Base-by-base conservation (phyloP, 768 basidiomycete genomes). In the Kwoniella bestiolae region DNA sequence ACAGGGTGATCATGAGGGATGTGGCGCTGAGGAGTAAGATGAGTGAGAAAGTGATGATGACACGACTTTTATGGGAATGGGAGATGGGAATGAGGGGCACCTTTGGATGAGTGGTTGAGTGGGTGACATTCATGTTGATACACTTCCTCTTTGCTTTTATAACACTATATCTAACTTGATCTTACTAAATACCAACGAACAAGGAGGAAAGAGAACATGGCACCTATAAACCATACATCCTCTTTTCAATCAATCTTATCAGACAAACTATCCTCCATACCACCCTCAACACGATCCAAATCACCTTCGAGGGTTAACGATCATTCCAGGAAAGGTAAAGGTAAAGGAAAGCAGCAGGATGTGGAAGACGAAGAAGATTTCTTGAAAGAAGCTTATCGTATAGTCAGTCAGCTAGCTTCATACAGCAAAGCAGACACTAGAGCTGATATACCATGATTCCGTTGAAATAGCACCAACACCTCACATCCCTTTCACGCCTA, bases 401-500 rank as follows among this genome's bases (percentile, higher is more conserved):
- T 80, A 50, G 79, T 78, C 58, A 63, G 76, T 70, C n/a, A 3
- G 12, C 29, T 29, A 12, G 16, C 35, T 9, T 45, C 32, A 11
- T n/a, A 26, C 8, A 9, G 7, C 12, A 55, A 34, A 7, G 28
- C 12, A 9, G 9, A 26, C 5, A 26, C 11, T 32, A 18, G 26
- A 26, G 9, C 14, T 18, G 23, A 55, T 50, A 9, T 11, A n/a
- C 9, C 25, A 31, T 34, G 26, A 8, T 29, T 53, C 11, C n/a
- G 5, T 23, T 31, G 26, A 49, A 28, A 31, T 59, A 80, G 79
- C 61, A 80, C 60, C 61, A 63, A 12, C 79, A 80, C 66, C 70
- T 80, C 8, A 14, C 51, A 14, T 68, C 73, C 5, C 72, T 83
- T 5, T 47, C 67, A 21, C 50, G 35, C 5, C 80, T 94, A 86